phyloP scores from a whole-genome alignment of 1,284 basidiomycete species.

The Rhodotorula sp. region DNA sequence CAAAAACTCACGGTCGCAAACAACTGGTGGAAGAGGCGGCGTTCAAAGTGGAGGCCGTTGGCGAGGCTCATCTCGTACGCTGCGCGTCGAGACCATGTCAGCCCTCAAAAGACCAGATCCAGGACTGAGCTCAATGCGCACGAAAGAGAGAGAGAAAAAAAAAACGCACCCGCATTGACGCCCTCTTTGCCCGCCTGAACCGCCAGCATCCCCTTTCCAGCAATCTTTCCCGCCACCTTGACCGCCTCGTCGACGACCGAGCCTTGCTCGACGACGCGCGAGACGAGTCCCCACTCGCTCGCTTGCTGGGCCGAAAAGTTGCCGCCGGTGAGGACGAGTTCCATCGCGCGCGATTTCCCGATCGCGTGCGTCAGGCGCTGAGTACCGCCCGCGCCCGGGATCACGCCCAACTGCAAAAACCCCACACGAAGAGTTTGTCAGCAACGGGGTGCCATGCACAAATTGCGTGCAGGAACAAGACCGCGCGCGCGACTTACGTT shows the following conservation, averaged over 20 bases:
- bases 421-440: not conserved
- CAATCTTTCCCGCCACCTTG: conserved; percentile 74
- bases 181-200: conserved; percentile 93
- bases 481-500: conserved; percentile 52
- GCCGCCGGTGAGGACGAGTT: conserved; percentile 85
- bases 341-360: conserved; percentile 95
- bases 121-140: not conserved
- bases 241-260: conserved; percentile 87
- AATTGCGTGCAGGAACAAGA: not conserved
- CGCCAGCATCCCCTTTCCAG: conserved; percentile 77
- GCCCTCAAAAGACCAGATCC: not conserved
- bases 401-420: conserved; percentile 67
- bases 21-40: conserved; percentile 84
- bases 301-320: conserved; percentile 76
- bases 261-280: conserved; percentile 70
- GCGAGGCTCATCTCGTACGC: conserved; percentile 78
- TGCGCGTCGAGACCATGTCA: conserved; percentile 44
- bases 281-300: conserved; percentile 78
- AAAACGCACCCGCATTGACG: conserved; percentile 74
- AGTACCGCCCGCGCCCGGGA: conserved; percentile 71
- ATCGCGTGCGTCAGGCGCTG: conserved; percentile 76
- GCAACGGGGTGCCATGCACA: not conserved
- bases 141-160: not conserved
- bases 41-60: conserved; percentile 84
- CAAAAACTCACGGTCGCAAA: conserved; percentile 70